Base-by-base conservation (phyloP, 192 early-diverging fungal genomes). In the Backusella morwellensis region DNA sequence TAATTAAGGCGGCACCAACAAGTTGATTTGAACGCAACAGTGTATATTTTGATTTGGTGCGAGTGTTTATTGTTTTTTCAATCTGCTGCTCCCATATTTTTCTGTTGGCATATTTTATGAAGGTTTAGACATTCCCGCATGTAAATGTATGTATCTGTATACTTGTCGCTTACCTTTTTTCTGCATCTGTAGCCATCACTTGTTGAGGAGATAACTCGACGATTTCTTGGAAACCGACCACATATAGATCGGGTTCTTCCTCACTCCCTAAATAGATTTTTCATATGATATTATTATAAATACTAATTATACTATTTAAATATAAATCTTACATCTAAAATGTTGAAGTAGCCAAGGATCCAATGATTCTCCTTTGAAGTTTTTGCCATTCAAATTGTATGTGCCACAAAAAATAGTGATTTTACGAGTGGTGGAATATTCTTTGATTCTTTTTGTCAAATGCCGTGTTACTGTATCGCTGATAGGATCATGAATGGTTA, bases 201-300 rank as follows among this genome's bases (percentile, higher is more conserved):
- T 90, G 89, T 74, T 87, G 88, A 1, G 89, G 84, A 19, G 82
- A 95, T 56, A 99, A 82, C 80, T 98, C 93, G n/a, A 99, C 97
- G 32, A 99, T 91, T 79, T 99, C 98, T 78, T 99, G 97, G 68
- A 98, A 94, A 14, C 96, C 97, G 78, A 99, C 91, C 1, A 92
- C 92, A 34, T 91, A 88, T 21, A 99, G 77, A 75, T 99, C 93
- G 0, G 97, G 96, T 3, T 86, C 83, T 17, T 80, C 77, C 12
- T 75, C 32, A 42, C 44, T 74, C 44, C 56, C 50, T 54, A 23
- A 36, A 59, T 59, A 8, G 32, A 35, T 4, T 17, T 17, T 12
- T 3, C 9, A 35, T 12, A 3, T 7, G 17, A 35, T 44, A 32
- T 59, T 17, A 21, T 15, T 41, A 17, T n/a, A 5, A 29, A 29